Evolutionary conservation across 129 eudicot species (phyloP), one percentile per base, ranked within the genome.

Genomic region (Artemisia argyi): DNA sequence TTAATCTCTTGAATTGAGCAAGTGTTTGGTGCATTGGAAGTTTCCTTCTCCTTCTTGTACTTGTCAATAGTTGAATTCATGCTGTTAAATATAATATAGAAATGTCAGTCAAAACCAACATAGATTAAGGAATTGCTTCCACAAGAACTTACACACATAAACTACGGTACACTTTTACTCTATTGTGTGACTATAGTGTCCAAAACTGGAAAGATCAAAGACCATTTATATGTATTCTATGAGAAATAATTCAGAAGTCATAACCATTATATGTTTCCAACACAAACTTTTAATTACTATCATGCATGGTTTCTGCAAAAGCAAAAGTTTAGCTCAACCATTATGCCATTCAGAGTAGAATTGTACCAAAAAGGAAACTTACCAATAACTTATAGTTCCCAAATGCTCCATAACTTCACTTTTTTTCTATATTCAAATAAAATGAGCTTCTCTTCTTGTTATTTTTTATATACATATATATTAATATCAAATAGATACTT

Each of bases 31-130:
- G 84, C 75, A 78, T 82, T 88, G 13, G 82, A 68, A 48, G 80
- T 73, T 57, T 90, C 81, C 71, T 88, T 88, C 83, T 82, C 81
- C 71, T 88, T 88, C 83, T 82, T 91, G 92, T 91, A 91, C 79
- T 87, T 82, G 4, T 88, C 96, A 17, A 88, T 91, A 4, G 92
- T 91, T 67, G 89, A 67, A 63, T 78, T 91, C 39, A 88, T 91
- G 90, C 91, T 85, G 87, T 47, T 42, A 44, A 15, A 55, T 76
- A 24, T 26, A 66, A 51, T 66, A 44, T 52, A 66, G 6, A 30
- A 39, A 56, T 60, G 42, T 7, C 46, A 69, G 19, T 44, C 55
- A 61, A 15, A 72, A 18, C n/a, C 15, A 65, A 48, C 14, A 69
- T 54, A 47, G 4, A 5, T 44, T 12, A 52, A 51, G 16, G 9